phyloP scores from a whole-genome alignment of 805 yeast genomes.

The Candida palmyrensis region DNA sequence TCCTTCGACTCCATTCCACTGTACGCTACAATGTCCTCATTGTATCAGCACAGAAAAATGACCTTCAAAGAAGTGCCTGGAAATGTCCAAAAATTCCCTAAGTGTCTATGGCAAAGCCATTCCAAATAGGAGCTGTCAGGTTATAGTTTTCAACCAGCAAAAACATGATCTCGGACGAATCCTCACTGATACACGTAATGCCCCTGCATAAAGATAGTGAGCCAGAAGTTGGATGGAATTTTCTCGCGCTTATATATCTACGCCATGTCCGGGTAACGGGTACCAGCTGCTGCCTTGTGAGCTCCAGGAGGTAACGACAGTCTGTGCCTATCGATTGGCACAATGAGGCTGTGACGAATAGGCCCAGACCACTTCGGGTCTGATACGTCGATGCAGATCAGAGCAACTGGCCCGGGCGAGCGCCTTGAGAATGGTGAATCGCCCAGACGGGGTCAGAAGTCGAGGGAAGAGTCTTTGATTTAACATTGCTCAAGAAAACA shows the following conservation, averaged over 20 bases:
- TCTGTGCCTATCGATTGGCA: slow-evolving; percentile 2
- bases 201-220: slow-evolving; percentile 99
- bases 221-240: slow-evolving; percentile 14
- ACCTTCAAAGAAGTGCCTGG: slow-evolving; percentile 31
- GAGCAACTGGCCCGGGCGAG: too few species aligned
- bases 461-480: too few species aligned
- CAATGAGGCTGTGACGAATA: too few species aligned
- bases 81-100: slow-evolving; percentile 73
- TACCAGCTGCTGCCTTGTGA: background rate
- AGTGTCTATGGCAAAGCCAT: slow-evolving; percentile 43
- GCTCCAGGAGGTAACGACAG: too few species aligned
- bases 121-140: slow-evolving; percentile 76
- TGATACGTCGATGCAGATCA: too few species aligned
- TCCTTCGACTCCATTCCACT: slow-evolving; percentile 1
- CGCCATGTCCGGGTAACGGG: slow-evolving; percentile 6
- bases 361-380: too few species aligned
- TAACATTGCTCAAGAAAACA: too few species aligned
- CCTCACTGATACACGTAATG: slow-evolving; percentile 99
- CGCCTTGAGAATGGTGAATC: too few species aligned
- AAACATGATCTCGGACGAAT: slow-evolving; percentile 99
- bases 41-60: slow-evolving; percentile 11
- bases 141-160: slow-evolving; percentile 99
- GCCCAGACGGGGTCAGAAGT: too few species aligned
- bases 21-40: slow-evolving; percentile 18
- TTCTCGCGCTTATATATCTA: slow-evolving; percentile 2